Conservation (phyloP, 2,329 filamentous ascomycete genomes). For the Elsinoe ampelina region DNA sequence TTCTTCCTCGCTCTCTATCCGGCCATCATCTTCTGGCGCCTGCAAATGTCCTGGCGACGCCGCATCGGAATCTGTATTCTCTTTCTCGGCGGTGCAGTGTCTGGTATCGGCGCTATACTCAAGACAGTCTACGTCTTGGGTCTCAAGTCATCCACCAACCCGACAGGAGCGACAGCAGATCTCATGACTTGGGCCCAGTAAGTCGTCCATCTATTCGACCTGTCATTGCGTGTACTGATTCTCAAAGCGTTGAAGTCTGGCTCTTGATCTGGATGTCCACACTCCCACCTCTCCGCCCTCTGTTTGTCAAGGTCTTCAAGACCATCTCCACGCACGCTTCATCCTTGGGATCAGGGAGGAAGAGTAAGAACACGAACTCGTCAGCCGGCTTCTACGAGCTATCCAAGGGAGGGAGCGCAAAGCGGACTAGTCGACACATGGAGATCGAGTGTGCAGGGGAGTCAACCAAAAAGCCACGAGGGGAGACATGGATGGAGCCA, state of each 20-base stretch:
- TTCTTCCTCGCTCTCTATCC: constrained; percentile 14
- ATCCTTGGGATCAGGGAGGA: not conserved
- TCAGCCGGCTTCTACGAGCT: constrained; percentile 9
- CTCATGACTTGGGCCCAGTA: constrained; percentile 10
- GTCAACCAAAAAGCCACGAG: not conserved
- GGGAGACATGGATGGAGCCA: constrained; percentile 4
- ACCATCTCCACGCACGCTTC: not conserved
- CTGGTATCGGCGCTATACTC: constrained; percentile 7
- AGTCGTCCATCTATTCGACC: not conserved
- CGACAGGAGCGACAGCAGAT: constrained; percentile 3
- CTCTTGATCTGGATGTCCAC: constrained; percentile 6
- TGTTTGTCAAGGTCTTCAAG: constrained; percentile 7
- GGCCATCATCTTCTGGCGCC: constrained; percentile 12
- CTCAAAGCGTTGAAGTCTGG: not conserved
- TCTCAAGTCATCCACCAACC: not conserved
- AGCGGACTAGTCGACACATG: not conserved
- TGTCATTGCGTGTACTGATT: not conserved
- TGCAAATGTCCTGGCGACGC: constrained; percentile 11
- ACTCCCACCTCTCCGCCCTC: not conserved
- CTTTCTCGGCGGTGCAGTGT: constrained; percentile 13
- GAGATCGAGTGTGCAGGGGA: not conserved
- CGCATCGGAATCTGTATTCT: constrained; percentile 7
- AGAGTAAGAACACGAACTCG: not conserved
- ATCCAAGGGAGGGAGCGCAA: not conserved
- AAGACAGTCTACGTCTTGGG: constrained; percentile 8